Evolutionary conservation across 352 stramenopile species (phyloP).

Genomic region (Phytophthora multivora): DNA sequence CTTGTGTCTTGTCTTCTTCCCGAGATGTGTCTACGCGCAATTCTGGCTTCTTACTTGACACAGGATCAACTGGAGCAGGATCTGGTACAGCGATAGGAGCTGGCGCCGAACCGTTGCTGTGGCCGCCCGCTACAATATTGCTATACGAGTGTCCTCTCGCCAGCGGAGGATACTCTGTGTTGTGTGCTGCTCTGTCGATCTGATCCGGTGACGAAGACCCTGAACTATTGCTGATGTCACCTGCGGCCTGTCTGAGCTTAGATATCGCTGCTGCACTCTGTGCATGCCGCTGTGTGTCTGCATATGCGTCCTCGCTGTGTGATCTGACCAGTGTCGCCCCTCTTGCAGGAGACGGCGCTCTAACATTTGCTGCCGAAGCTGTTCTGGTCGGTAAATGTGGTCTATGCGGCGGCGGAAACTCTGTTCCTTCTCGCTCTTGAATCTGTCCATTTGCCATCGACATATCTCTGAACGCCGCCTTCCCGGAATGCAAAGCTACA

Average conservation of each 20-base stretch:
- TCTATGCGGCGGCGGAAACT: slow-evolving; percentile 56
- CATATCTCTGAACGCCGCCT: slow-evolving; percentile 73
- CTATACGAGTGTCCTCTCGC: slow-evolving; percentile 47
- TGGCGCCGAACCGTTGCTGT: slow-evolving; percentile 27
- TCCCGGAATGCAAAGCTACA: slow-evolving; percentile 72
- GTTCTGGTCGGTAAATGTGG: slow-evolving; percentile 26
- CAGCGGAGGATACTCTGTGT: slow-evolving; percentile 22
- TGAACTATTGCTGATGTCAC: slow-evolving; percentile 31
- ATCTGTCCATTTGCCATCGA: slow-evolving; percentile 43
- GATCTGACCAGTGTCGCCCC: slow-evolving; percentile 25
- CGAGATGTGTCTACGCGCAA: slow-evolving; percentile 59
- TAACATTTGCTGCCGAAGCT: slow-evolving; percentile 24
- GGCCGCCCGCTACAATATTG: slow-evolving; percentile 51
- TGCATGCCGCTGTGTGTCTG: slow-evolving; percentile 66
- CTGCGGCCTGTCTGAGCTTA: slow-evolving; percentile 55
- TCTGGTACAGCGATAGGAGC: background rate
- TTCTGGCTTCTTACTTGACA: slow-evolving; percentile 37
- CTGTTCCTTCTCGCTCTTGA: slow-evolving; percentile 58
- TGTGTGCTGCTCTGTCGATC: slow-evolving; percentile 21
- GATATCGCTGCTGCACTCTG: slow-evolving; percentile 77
- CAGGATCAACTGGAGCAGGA: slow-evolving; percentile 10
- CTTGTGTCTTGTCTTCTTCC: slow-evolving; percentile 25
- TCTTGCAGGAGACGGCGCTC: slow-evolving; percentile 28
- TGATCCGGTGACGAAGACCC: slow-evolving; percentile 28
- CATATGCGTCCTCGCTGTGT: slow-evolving; percentile 35